Base-by-base conservation (phyloP, 495 filamentous ascomycete genomes). In the Aspergillus wentii region DNA sequence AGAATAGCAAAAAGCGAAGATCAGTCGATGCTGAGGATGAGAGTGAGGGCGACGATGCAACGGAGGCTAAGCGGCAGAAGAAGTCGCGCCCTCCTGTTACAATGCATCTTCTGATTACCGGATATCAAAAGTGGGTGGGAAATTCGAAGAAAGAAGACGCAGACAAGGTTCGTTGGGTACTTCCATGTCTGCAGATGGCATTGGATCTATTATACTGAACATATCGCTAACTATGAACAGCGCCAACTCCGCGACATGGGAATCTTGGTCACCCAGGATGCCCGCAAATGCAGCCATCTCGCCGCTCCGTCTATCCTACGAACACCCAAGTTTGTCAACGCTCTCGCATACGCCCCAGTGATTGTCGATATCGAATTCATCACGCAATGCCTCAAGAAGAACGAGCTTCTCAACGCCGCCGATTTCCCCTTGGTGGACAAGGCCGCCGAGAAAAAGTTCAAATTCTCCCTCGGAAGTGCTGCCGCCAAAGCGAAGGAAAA, bases 281-380 rank as follows among this genome's bases (percentile, higher is more conserved):
- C 78, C 8, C 68, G 69, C n/a, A 70, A 72, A 28, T 92, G 83
- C 61, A 83, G 86, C 39, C 84, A 96, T 58, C 76, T 99, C 10
- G 88, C 88, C 10, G 91, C 92, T 2, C 92, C 92, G 1, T 68
- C 75, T 6, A 77, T 97, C 43, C 74, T 95, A 11, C 80, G 91
- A 23, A 99, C 92, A 0, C 78, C 83, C 40, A 99, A 99, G 49
- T 99, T 99, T 53, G 81, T 96, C 28, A 79, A 79, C 32, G 86
- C 88, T 21, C 60, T 99, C 6, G 88, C 92, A 9, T 76, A 74
- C 43, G 88, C 79, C 1, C 85, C 87, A 0, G 69, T 74, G 2
- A 75, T 97, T 22, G 64, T 95, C 25, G 77, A 74, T 27, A 82
- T 81, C 1, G 74, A 79, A n/a, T 99, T 84, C 63, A 74, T 96